These are phyloP conservation scores for Pseudogymnoascus sp. DNA, from an alignment of 2,329 filamentous ascomycete genomes.

Conservation along the genomic window DNA sequence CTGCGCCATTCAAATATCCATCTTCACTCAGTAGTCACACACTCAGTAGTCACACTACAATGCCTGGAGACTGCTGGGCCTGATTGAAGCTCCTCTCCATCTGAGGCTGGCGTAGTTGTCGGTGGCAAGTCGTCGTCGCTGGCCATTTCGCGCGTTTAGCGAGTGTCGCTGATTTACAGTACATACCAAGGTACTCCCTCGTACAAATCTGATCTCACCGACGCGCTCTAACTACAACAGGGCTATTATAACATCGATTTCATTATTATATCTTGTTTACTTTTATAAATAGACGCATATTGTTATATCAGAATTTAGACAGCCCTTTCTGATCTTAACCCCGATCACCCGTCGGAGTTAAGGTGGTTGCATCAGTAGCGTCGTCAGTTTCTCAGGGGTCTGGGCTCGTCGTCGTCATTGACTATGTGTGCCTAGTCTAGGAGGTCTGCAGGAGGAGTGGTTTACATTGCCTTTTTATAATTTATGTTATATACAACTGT, in stretches of 20 bases:
- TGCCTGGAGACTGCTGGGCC: not conserved
- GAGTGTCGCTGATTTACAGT: constrained; percentile 4
- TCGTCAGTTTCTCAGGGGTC: not conserved
- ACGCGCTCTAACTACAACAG: not conserved
- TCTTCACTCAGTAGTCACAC: not conserved
- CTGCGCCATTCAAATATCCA: not conserved
- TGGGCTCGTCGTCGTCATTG: constrained; percentile 79
- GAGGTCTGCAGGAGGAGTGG: not conserved
- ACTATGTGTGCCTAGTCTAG: constrained; percentile 42
- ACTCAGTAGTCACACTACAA: not conserved
- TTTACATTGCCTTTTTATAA: not conserved
- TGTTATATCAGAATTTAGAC: not conserved
- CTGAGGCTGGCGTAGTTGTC: not conserved
- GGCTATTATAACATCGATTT: not conserved
- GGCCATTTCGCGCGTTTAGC: constrained; percentile 1
- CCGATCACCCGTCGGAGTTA: not conserved
- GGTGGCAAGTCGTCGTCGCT: not conserved
- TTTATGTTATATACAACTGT: not conserved
- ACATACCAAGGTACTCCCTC: not conserved
- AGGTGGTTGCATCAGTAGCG: not conserved
- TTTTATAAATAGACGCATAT: not conserved
- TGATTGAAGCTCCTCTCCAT: not conserved
- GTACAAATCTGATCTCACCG: not conserved
- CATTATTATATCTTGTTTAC: not conserved
- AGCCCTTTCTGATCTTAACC: not conserved